Evolutionary conservation across 2,329 filamentous ascomycete species (phyloP).

Genomic region (Eutypella sp.): DNA sequence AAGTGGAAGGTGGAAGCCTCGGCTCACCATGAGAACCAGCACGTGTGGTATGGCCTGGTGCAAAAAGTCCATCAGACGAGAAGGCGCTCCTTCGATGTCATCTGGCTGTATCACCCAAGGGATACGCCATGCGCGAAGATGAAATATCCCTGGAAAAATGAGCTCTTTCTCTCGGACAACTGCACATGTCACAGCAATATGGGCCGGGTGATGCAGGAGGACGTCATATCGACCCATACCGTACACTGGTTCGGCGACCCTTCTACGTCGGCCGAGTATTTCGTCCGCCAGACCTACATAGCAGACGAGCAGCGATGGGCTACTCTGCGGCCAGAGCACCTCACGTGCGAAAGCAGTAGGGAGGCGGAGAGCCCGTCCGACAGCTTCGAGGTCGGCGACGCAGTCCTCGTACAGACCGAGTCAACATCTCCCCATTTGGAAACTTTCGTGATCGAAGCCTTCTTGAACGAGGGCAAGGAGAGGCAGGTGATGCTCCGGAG

Average conservation of each 20-base stretch:
- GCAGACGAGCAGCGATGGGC: conserved; percentile 57
- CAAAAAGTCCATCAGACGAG: conserved; percentile 46
- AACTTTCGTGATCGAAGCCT: conserved; percentile 52
- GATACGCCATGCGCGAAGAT: conserved; percentile 67
- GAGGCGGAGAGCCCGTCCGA: conserved; percentile 5
- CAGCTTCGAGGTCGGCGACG: conserved; percentile 49
- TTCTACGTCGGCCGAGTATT: conserved; percentile 46
- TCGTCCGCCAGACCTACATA: conserved; percentile 67
- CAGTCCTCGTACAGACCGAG: conserved; percentile 44
- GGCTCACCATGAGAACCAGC: conserved; percentile 36
- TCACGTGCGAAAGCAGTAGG: conserved; percentile 43
- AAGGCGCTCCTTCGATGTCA: conserved; percentile 50
- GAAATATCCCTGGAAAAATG: conserved; percentile 65
- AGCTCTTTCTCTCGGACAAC: conserved; percentile 72
- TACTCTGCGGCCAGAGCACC: conserved; percentile 49
- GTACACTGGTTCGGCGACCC: conserved; percentile 55
- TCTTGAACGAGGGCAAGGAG: conserved; percentile 20
- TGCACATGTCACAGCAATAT: conserved; percentile 56
- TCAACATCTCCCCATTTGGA: conserved; percentile 40
- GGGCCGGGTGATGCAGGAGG: conserved; percentile 43
- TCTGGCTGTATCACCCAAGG: conserved; percentile 68
- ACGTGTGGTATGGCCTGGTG: conserved; percentile 68
- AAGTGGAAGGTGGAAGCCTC: conserved; percentile 50
- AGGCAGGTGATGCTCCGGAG: conserved; percentile 41
- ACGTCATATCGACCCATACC: conserved; percentile 53